Percentiles rank a stretch among this genome's conserved stretches.
These are phyloP conservation scores for Leucosporidium scottii DNA, from an alignment of 768 basidiomycete genomes.

Conservation along the genomic window DNA sequence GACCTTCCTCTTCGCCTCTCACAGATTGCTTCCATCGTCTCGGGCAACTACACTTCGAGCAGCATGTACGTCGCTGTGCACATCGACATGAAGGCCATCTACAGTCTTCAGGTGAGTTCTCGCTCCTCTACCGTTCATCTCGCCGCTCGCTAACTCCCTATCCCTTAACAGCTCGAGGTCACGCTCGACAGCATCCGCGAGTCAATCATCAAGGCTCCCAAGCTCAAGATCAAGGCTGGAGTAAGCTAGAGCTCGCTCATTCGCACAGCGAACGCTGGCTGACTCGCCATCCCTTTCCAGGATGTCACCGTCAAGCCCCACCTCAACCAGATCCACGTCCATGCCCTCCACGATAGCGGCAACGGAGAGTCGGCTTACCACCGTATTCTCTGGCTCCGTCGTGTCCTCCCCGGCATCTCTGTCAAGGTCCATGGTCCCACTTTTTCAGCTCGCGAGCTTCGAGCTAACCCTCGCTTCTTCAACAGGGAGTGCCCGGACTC, in stretches of 20 bases:
- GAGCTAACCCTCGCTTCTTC: neutral
- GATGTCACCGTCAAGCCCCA: conserved; percentile 41
- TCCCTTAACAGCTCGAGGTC: conserved; percentile 64
- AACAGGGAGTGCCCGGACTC: conserved; percentile 74
- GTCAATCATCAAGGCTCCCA: conserved; percentile 76
- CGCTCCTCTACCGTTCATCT: too few species aligned
- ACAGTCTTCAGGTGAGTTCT: conserved; percentile 66
- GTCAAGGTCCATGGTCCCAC: conserved; percentile 60
- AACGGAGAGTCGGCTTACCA: conserved; percentile 40
- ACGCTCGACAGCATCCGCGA: conserved; percentile 87
- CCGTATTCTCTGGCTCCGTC: conserved; percentile 70
- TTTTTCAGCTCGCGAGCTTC: neutral
- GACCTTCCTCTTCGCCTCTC: neutral
- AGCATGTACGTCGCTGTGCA: conserved; percentile 91
- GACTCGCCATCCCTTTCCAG: conserved; percentile 10
- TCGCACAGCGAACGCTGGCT: neutral
- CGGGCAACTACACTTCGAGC: conserved; percentile 90
- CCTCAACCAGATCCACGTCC: conserved; percentile 45
- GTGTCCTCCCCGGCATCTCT: conserved; percentile 72
- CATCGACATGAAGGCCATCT: conserved; percentile 77
- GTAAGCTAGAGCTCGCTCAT: conserved; percentile 43
- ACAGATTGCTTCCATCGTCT: conserved; percentile 82
- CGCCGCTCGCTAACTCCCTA: neutral
- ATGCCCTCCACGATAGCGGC: conserved; percentile 42
- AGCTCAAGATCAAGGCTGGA: conserved; percentile 86